phyloP scores from a whole-genome alignment of 2,329 filamentous ascomycete species.

The Alternaria infectoria region DNA sequence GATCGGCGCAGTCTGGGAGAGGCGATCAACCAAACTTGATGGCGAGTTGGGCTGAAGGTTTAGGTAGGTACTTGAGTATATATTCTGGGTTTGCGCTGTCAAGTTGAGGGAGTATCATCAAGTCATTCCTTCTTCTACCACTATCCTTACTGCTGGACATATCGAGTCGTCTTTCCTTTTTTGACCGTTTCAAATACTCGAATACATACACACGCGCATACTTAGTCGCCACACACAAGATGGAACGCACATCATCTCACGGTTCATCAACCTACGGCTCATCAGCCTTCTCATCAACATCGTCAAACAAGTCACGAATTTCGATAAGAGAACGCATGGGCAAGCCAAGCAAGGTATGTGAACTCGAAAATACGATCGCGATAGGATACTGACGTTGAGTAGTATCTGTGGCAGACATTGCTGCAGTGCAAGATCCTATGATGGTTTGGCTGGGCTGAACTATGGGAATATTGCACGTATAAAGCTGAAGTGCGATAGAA shows the following conservation, averaged over 20 bases:
- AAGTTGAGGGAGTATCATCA: background rate
- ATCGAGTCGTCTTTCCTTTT: background rate
- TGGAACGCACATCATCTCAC: background rate
- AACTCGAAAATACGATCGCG: background rate
- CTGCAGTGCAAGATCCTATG: conserved; percentile 3
- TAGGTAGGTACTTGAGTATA: background rate
- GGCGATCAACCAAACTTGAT: background rate
- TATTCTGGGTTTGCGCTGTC: background rate
- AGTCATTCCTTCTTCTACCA: background rate
- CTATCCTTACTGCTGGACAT: background rate
- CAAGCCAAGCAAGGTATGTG: conserved; percentile 2
- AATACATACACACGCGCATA: background rate
- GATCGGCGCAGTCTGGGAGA: background rate
- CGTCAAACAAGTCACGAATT: background rate
- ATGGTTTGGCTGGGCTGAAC: background rate
- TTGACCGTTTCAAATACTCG: background rate
- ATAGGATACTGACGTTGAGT: background rate
- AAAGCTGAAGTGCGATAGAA: background rate
- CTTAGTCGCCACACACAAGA: background rate
- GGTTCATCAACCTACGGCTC: background rate
- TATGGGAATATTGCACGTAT: background rate
- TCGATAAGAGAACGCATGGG: background rate
- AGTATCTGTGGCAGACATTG: conserved; percentile 6
- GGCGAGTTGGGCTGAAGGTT: background rate
- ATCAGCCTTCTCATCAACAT: background rate